phyloP scores from a whole-genome alignment of 257 asterid species.

The Ilex asprella region DNA sequence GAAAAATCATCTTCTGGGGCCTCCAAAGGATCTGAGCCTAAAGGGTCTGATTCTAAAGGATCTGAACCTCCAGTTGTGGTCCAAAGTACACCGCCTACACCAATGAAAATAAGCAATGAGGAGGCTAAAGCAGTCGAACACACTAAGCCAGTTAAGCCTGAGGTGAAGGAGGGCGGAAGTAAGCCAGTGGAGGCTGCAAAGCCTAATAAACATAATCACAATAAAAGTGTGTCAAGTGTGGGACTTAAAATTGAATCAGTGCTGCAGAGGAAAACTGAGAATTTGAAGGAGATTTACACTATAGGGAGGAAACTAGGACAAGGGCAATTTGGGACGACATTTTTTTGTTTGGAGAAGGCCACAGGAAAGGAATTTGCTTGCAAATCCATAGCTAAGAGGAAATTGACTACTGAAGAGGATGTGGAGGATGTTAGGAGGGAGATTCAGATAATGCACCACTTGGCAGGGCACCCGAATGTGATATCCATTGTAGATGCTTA shows the following conservation, averaged over 20 bases:
- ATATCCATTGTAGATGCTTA: conserved; percentile 40
- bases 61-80: conserved; percentile 11
- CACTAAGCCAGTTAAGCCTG: conserved; percentile 1
- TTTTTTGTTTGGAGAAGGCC: conserved; percentile 33
- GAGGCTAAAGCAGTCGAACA: conserved; percentile 9
- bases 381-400: conserved; percentile 45
- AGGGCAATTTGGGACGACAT: conserved; percentile 48
- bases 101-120: conserved; percentile 26
- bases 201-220: conserved; percentile 21
- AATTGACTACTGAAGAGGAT: conserved; percentile 37
- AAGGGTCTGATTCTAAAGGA: conserved; percentile 20
- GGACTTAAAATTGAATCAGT: conserved; percentile 39
- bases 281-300: conserved; percentile 27
- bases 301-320: conserved; percentile 40
- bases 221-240: conserved; percentile 32
- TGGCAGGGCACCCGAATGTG: conserved; percentile 41
- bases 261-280: conserved; percentile 33
- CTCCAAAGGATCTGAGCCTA: conserved; percentile 6
- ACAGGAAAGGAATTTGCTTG: conserved; percentile 36
- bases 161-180: conserved; percentile 5
- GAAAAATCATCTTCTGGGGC: conserved; percentile 21
- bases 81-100: conserved; percentile 38
- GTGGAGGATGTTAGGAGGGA: conserved; percentile 54
- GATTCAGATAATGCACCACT: conserved; percentile 48
- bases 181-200: conserved; percentile 19